Conservation (phyloP, 345 rosid species). For the Brassica rapa region DNA sequence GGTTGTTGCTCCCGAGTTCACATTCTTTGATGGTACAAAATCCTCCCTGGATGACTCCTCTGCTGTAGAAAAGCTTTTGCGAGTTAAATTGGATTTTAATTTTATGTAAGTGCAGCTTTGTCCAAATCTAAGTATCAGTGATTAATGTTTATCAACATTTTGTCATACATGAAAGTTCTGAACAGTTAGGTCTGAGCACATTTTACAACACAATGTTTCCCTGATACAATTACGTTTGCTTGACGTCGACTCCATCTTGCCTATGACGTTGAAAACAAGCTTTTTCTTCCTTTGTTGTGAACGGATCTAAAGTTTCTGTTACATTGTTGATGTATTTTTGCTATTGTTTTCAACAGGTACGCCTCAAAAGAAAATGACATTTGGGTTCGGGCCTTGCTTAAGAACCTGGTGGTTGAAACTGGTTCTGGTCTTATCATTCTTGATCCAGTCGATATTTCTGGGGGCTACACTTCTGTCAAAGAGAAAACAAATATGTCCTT, state of each 20-base stretch:
- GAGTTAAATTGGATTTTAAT: conserved; percentile 92
- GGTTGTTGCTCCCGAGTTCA: conserved; percentile 95
- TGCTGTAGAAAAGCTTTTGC: conserved; percentile 85
- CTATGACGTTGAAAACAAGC: conserved; percentile 13
- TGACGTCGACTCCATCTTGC: conserved; percentile 12
- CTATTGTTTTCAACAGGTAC: conserved; percentile 54
- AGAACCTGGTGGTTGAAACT: conserved; percentile 84
- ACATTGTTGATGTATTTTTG: conserved; percentile 23
- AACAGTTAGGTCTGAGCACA: neutral
- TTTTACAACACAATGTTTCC: conserved; percentile 14
- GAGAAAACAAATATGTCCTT: conserved; percentile 89
- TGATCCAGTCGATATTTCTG: conserved; percentile 87
- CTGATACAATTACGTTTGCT: conserved; percentile 14
- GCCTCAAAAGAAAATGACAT: conserved; percentile 93
- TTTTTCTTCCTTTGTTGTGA: conserved; percentile 6
- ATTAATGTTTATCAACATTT: conserved; percentile 20
- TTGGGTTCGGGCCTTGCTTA: conserved; percentile 85
- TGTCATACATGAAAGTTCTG: conserved; percentile 12
- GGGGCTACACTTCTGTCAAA: conserved; percentile 86
- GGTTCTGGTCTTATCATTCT: conserved; percentile 96
- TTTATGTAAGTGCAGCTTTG: conserved; percentile 70
- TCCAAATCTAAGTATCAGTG: conserved; percentile 1
- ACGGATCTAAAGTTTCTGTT: conserved; percentile 6
- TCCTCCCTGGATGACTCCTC: conserved; percentile 79
- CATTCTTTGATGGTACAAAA: conserved; percentile 93